phyloP scores from a whole-genome alignment of 2,329 filamentous ascomycete species.

The Fusarium protoensiforme region DNA sequence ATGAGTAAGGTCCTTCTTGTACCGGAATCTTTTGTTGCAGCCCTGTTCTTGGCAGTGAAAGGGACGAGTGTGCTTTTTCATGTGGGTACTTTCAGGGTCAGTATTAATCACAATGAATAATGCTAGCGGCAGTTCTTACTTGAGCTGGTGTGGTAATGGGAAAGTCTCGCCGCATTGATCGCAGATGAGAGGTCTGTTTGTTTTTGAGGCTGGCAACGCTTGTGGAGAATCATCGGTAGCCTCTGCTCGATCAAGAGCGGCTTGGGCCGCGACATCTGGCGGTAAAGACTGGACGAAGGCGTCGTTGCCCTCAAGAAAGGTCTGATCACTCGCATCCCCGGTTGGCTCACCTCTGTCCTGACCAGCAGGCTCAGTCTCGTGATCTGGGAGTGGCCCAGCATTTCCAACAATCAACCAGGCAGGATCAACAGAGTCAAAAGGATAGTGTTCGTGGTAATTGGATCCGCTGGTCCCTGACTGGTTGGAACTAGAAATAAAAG shows the following conservation, averaged over 20 bases:
- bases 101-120: not conserved
- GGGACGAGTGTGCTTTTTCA: not conserved
- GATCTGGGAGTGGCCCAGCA: not conserved
- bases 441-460: not conserved
- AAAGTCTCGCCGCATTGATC: not conserved
- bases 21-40: not conserved
- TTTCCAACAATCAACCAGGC: not conserved
- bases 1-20: not conserved
- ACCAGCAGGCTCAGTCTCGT: not conserved
- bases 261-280: not conserved
- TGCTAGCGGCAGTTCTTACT: not conserved
- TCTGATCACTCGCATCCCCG: not conserved
- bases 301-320: not conserved
- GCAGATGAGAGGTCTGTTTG: not conserved
- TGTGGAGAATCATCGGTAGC: not conserved
- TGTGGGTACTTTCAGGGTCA: not conserved
- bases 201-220: not conserved
- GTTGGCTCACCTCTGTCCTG: not conserved
- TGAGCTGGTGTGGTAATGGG: not conserved
- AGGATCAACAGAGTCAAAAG: not conserved
- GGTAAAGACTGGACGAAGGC: not conserved
- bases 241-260: not conserved
- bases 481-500: not conserved
- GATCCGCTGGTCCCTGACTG: not conserved
- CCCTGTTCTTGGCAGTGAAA: not conserved